Evolutionary conservation across 2,329 filamentous ascomycete genomes (phyloP).

Genomic region (Neocucurbitaria cava): DNA sequence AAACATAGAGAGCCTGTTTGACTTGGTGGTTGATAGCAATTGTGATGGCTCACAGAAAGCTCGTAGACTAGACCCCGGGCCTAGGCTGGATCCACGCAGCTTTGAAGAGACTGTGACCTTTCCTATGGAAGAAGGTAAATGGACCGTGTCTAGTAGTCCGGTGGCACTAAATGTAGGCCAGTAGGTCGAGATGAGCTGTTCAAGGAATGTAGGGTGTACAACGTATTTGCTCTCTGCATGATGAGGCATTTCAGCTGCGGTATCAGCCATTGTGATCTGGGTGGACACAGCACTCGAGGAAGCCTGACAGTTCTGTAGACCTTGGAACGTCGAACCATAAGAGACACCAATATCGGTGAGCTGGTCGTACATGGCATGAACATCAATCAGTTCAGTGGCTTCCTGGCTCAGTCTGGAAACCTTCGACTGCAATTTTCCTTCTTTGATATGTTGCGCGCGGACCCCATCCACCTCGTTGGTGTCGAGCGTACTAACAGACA

Average conservation of each 20-base stretch:
- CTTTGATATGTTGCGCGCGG: background rate
- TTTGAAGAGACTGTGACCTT: conserved; percentile 27
- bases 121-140: conserved; percentile 34
- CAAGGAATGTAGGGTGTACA: conserved; percentile 35
- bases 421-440: conserved; percentile 21
- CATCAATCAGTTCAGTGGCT: conserved; percentile 21
- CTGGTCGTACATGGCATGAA: conserved; percentile 53
- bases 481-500: conserved; percentile 51
- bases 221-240: conserved; percentile 33
- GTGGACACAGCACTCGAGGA: conserved; percentile 39
- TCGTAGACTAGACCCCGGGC: conserved; percentile 12
- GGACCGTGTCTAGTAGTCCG: conserved; percentile 16
- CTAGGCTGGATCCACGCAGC: conserved; percentile 5
- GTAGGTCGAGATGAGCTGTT: conserved; percentile 36
- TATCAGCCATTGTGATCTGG: conserved; percentile 23
- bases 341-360: conserved; percentile 57
- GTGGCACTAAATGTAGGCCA: conserved; percentile 33
- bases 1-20: conserved; percentile 33
- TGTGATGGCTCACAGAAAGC: conserved; percentile 20
- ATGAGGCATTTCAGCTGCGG: conserved; percentile 35
- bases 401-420: conserved; percentile 4
- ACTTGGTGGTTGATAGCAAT: conserved; percentile 9
- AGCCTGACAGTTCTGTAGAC: conserved; percentile 56
- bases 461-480: conserved; percentile 52
- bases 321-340: conserved; percentile 62